Evolutionary conservation across 345 rosid genomes (phyloP).

Genomic region (Populus davidiana): DNA sequence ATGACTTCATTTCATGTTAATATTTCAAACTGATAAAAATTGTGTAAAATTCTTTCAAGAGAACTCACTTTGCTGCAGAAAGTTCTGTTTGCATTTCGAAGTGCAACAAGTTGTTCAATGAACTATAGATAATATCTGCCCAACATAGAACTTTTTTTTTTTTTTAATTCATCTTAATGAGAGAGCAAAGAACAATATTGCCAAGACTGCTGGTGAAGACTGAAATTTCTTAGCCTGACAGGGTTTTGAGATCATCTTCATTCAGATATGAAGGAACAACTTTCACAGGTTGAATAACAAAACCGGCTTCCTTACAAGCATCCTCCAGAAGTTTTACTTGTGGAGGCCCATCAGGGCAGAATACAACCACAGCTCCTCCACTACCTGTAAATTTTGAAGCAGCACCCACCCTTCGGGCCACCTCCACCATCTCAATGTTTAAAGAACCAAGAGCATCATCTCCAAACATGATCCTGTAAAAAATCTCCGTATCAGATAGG

Average conservation of each 20-base stretch:
- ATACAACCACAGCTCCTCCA: constrained; percentile 90
- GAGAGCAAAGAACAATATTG: background rate
- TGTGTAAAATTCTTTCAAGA: too few relatives aligned
- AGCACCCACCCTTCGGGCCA: constrained; percentile 71
- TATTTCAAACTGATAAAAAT: too few relatives aligned
- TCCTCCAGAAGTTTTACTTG: constrained; percentile 70
- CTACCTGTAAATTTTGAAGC: constrained; percentile 91
- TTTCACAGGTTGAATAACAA: constrained; percentile 53
- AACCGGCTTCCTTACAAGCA: constrained; percentile 67
- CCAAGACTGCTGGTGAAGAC: background rate
- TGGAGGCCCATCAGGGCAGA: constrained; percentile 62
- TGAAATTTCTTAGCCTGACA: constrained; percentile 11
- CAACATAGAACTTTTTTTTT: too few relatives aligned
- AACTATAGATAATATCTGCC: too few relatives aligned
- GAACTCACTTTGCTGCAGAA: too few relatives aligned
- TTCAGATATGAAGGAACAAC: constrained; percentile 50
- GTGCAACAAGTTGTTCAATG: too few relatives aligned
- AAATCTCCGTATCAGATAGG: background rate
- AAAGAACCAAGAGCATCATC: constrained; percentile 67
- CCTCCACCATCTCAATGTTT: constrained; percentile 89
- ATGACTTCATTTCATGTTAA: too few relatives aligned
- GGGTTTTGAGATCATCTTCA: constrained; percentile 42
- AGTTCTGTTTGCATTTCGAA: too few relatives aligned
- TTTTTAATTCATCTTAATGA: background rate
- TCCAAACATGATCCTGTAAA: constrained; percentile 71